Base-by-base conservation (phyloP, 176 grass and related monocot genomes). In the Thinopyrum elongatum region DNA sequence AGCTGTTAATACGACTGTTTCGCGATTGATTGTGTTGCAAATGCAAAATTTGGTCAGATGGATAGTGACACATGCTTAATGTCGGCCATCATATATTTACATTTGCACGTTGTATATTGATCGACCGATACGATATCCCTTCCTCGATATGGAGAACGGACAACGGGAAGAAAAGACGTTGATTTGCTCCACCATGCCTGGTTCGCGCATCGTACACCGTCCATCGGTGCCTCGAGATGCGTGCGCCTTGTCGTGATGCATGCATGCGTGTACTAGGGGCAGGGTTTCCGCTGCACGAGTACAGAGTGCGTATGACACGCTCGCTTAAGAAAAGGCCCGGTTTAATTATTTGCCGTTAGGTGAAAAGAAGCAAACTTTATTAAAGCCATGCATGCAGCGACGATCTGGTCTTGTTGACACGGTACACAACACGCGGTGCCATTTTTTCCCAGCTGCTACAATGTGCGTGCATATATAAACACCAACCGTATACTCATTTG, bases 331-430 rank as follows among this genome's bases (percentile, higher is more conserved):
- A 57, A 57, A 8, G 53, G 53, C 19, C 53, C 16, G 6, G 19
- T 57, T 57, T 16, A 5, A 6, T 51, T 57, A 22, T 57, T 55
- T 25, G 65, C 1, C 14, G 27, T 65, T 51, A 8, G 39, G 19
- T 26, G 3, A 26, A 12, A 38, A 25, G 27, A 67, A 8, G 51
- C 33, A 59, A 59, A 23, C 17, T 8, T 9, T 19, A 21, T 1
- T 17, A 36, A 1, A 41, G 4, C 8, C 17, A 76, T 70, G 61
- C 15, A 74, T 67, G 63, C 64, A 59, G 27, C 33, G 70, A 17
- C 29, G 76, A 79, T 67, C 21, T 1, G 30, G 84, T 78, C 55
- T 70, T 22, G 7, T 85, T 86, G 88, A 90, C 83, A 64, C 17
- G 63, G 88, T 51, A 57, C 53, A 73, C 44, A 59, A 19, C 22